A percentile compares a stretch with the other conserved stretches of the same genome.
phyloP scores from a whole-genome alignment of 2,329 filamentous ascomycete genomes.

The Tolypocladium tropicale region DNA sequence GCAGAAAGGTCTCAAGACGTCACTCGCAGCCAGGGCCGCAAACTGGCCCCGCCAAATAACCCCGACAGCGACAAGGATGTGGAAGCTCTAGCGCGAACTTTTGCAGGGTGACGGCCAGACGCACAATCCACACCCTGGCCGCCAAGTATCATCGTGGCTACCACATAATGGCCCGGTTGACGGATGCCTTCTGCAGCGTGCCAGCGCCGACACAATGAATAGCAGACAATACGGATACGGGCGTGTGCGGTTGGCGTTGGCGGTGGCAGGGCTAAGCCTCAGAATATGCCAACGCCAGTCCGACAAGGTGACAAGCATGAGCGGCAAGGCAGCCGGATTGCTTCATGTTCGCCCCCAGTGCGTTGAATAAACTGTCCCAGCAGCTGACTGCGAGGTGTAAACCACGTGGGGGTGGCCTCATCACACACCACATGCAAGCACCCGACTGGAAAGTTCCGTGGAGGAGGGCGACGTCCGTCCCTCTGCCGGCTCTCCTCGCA shows the following conservation, averaged over 20 bases:
- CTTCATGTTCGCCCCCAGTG: background rate
- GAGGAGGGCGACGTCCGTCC: background rate
- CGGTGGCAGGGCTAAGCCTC: background rate
- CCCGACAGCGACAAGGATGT: background rate
- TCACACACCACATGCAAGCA: background rate
- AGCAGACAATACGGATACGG: background rate
- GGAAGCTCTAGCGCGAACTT: slow-evolving; percentile 4
- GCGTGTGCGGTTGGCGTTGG: no score
- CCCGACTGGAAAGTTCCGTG: background rate
- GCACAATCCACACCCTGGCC: background rate
- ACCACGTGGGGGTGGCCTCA: slow-evolving; percentile 1
- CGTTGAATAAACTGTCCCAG: background rate
- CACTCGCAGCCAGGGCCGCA: background rate
- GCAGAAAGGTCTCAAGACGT: background rate
- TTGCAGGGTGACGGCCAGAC: slow-evolving; percentile 3
- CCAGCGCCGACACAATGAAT: background rate
- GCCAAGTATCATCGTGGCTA: background rate
- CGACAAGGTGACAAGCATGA: background rate
- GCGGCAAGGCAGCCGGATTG: no score
- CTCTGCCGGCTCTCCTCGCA: background rate
- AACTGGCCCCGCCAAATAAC: slow-evolving; percentile 1
- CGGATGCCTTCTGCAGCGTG: background rate
- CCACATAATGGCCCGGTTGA: no score
- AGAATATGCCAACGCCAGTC: background rate
- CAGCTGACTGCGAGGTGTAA: background rate